Percentiles rank a stretch among this genome's conserved stretches.
Conservation (phyloP, 176 grass and related monocot species). For the Phoenix roebelenii region DNA sequence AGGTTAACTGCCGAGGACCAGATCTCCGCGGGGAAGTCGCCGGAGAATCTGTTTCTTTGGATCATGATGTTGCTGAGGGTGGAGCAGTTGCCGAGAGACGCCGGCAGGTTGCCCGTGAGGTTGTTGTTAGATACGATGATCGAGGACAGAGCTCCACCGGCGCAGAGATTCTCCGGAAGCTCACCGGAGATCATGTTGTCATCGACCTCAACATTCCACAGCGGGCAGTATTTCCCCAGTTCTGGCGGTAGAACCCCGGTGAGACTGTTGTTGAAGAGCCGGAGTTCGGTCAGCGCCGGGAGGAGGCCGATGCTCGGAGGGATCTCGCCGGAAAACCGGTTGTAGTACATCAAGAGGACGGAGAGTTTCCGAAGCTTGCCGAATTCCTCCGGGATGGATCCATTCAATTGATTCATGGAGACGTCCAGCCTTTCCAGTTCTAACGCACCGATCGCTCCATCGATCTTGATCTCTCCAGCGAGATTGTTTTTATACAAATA, state of each 20-base stretch:
- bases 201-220: slow-evolving; percentile 13
- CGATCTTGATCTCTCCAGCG: slow-evolving; percentile 18
- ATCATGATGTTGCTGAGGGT: slow-evolving; percentile 17
- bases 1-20: slow-evolving; percentile 32
- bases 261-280: slow-evolving; percentile 27
- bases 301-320: slow-evolving; percentile 46
- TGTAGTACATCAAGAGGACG: slow-evolving; percentile 4
- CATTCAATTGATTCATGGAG: slow-evolving; percentile 34
- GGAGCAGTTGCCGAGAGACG: slow-evolving; percentile 36
- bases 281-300: slow-evolving; percentile 9
- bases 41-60: slow-evolving; percentile 39
- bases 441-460: slow-evolving; percentile 21
- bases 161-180: slow-evolving; percentile 48
- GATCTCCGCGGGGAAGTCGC: slow-evolving; percentile 39
- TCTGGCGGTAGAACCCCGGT: slow-evolving; percentile 52
- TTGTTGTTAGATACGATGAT: slow-evolving; percentile 26
- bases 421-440: slow-evolving; percentile 23
- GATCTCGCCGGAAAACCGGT: slow-evolving; percentile 66
- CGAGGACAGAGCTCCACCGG: not conserved
- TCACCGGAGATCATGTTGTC: slow-evolving; percentile 43
- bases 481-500: slow-evolving; percentile 11
- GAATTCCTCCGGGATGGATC: slow-evolving; percentile 52
- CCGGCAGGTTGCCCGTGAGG: slow-evolving; percentile 53
- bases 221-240: slow-evolving; percentile 36
- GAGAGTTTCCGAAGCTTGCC: slow-evolving; percentile 33